Percentiles rank a stretch among this genome's conserved stretches.
phyloP scores from a whole-genome alignment of 108 stramenopile genomes.

The Fragilaria crotonensis region DNA sequence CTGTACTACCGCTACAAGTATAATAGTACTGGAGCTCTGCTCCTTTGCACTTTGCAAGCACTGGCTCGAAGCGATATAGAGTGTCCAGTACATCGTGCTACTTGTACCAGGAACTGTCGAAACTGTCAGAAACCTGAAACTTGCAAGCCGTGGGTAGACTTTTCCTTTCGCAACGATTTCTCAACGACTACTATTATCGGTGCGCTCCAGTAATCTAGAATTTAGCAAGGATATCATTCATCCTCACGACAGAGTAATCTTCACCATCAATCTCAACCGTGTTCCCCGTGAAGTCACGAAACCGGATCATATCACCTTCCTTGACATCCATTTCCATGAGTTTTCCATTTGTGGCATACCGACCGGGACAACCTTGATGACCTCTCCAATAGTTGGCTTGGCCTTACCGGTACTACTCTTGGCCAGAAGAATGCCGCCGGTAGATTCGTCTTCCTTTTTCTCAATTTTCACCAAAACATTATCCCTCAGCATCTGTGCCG shows the following conservation, averaged over 20 bases:
- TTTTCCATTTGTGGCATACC: conserved; percentile 70
- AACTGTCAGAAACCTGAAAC: too few relatives aligned
- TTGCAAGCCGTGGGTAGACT: too few relatives aligned
- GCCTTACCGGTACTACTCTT: conserved; percentile 31
- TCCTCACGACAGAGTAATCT: conserved; percentile 78
- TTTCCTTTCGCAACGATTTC: too few relatives aligned
- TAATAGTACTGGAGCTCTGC: too few relatives aligned
- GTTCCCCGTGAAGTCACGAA: conserved; percentile 83
- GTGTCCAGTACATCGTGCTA: too few relatives aligned
- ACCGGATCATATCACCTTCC: conserved; percentile 73
- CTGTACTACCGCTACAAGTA: too few relatives aligned
- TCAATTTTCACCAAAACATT: conserved; percentile 72
- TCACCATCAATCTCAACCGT: conserved; percentile 71
- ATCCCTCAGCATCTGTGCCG: conserved; percentile 59
- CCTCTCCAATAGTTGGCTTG: conserved; percentile 67
- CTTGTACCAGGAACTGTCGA: too few relatives aligned
- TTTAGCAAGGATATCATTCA: conserved; percentile 78
- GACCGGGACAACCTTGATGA: conserved; percentile 82
- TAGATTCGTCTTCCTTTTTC: conserved; percentile 37
- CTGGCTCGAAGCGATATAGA: too few relatives aligned
- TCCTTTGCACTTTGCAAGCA: too few relatives aligned
- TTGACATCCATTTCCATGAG: conserved; percentile 77
- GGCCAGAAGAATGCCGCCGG: conserved; percentile 65
- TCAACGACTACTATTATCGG: too few relatives aligned
- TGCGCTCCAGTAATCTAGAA: too few relatives aligned